Evolutionary conservation across 1,284 basidiomycete genomes (phyloP), one percentile per base, ranked within the genome.

Genomic region (Porodaedalea pini): DNA sequence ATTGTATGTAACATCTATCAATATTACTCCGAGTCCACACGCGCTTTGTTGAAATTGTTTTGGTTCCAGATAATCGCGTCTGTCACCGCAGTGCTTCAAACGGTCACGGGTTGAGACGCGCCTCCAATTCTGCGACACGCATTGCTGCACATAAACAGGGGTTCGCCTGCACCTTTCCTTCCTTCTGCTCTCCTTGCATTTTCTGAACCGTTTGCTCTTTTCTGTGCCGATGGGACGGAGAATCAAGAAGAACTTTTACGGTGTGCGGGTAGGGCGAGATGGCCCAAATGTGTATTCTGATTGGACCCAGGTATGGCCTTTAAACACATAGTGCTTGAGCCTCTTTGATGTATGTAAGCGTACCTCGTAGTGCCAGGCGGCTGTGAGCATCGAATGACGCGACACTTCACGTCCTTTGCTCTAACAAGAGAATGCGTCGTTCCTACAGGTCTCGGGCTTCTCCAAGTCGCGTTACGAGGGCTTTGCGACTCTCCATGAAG

Each of bases 391-490:
- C 23, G 13, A 25, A 15, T 29, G 10, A 17, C 15, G 23, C 10
- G 13, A 31, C 4, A 13, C 2, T 15, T 4, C 7, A 2, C 23
- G 0, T n/a, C 17, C 17, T 10, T 19, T 36, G 21, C 8, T 11
- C 11, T 29, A 19, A 43, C 31, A n/a, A n/a, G n/a, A n/a, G n/a
- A n/a, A n/a, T n/a, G n/a, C n/a, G n/a, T n/a, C n/a, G n/a, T 39
- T 5, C 13, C 32, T 54, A 11, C 34, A 70, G 71, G 72, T 67
- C 4, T 51, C 49, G 29, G 68, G 69, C 8, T 54, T 71, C 23
- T 71, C 70, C 39, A 67, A 69, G 25, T 61, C 67, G 25, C 69
- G 66, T 5, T 66, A 63, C 17, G 74, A 69, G 51, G 68, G 71
- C 6, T 72, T 73, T 31, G 64, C 69, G 37, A 70, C 63, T 11